Evolutionary conservation across 352 stramenopile genomes (phyloP).

Genomic region (Pilasporangium apinafurcum): DNA sequence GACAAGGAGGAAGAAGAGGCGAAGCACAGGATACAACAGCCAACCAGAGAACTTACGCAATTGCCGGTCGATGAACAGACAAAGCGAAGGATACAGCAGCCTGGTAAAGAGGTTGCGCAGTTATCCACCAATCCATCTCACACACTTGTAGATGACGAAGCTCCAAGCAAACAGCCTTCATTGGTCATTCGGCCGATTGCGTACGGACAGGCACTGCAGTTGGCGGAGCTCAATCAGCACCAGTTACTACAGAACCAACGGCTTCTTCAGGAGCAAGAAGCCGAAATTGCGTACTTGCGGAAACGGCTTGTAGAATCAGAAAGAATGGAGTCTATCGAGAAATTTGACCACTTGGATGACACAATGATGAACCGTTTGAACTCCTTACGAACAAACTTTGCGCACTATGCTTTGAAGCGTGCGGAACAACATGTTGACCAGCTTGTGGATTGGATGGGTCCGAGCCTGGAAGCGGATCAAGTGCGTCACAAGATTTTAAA

Average conservation of each 20-base stretch:
- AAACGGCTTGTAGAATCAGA: slow-evolving; percentile 24
- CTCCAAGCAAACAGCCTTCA: slow-evolving; percentile 21
- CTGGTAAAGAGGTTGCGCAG: background rate
- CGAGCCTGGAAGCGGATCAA: slow-evolving; percentile 52
- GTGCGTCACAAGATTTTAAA: slow-evolving; percentile 55
- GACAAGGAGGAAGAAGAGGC: slow-evolving; percentile 8
- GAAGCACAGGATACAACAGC: background rate
- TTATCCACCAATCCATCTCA: too few species aligned
- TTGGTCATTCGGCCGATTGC: slow-evolving; percentile 67
- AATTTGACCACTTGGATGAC: slow-evolving; percentile 1
- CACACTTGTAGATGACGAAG: background rate
- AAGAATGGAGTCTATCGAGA: slow-evolving; percentile 3
- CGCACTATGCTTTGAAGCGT: slow-evolving; percentile 17
- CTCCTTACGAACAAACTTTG: slow-evolving; percentile 27
- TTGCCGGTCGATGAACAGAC: slow-evolving; percentile 6
- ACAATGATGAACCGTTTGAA: background rate
- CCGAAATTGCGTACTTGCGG: slow-evolving; percentile 47
- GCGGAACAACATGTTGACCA: slow-evolving; percentile 21
- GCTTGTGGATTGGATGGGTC: slow-evolving; percentile 61
- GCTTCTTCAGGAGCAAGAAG: slow-evolving; percentile 57
- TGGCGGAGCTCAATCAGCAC: slow-evolving; percentile 61
- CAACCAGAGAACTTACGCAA: background rate
- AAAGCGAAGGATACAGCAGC: background rate
- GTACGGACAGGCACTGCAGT: slow-evolving; percentile 60
- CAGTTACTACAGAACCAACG: slow-evolving; percentile 49